Evolutionary conservation across 2,329 filamentous ascomycete genomes (phyloP).

Genomic region (Exserohilum rostratum): DNA sequence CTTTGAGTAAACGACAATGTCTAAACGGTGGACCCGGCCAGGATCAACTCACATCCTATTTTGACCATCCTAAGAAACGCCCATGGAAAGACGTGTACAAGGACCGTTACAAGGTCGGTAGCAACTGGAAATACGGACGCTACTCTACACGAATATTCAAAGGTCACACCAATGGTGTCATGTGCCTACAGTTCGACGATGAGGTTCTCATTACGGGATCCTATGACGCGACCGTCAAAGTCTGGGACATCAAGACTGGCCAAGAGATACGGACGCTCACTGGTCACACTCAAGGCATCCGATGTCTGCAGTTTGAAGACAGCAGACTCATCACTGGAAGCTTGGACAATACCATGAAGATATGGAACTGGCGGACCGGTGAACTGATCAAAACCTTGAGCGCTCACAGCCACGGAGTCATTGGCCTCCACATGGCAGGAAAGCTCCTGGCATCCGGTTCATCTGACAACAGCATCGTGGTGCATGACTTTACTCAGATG

Average conservation of each 20-base stretch:
- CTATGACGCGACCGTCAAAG: slow-evolving; percentile 92
- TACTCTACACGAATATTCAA: slow-evolving; percentile 84
- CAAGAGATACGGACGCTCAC: slow-evolving; percentile 82
- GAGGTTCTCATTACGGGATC: slow-evolving; percentile 91
- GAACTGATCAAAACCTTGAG: slow-evolving; percentile 81
- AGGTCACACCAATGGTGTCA: slow-evolving; percentile 87
- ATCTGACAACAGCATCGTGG: slow-evolving; percentile 85
- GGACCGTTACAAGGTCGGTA: slow-evolving; percentile 92
- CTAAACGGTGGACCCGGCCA: slow-evolving; percentile 22
- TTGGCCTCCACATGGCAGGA: slow-evolving; percentile 85
- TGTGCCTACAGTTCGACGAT: slow-evolving; percentile 81
- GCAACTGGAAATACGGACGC: slow-evolving; percentile 95
- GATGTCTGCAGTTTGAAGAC: slow-evolving; percentile 91
- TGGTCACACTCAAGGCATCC: slow-evolving; percentile 82
- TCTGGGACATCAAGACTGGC: slow-evolving; percentile 92
- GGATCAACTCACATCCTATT: slow-evolving; percentile 54
- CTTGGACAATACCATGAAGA: slow-evolving; percentile 82
- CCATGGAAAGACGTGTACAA: slow-evolving; percentile 98
- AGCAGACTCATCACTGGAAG: slow-evolving; percentile 89
- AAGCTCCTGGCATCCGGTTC: slow-evolving; percentile 87
- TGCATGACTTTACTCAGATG: slow-evolving; percentile 90
- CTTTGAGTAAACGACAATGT: slow-evolving; percentile 45
- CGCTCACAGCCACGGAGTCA: slow-evolving; percentile 80
- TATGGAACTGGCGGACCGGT: slow-evolving; percentile 97
- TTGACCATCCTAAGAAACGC: slow-evolving; percentile 58